These are phyloP conservation scores for Scytalidium sp. DNA, from an alignment of 2,329 filamentous ascomycete genomes.

Conservation along the genomic window DNA sequence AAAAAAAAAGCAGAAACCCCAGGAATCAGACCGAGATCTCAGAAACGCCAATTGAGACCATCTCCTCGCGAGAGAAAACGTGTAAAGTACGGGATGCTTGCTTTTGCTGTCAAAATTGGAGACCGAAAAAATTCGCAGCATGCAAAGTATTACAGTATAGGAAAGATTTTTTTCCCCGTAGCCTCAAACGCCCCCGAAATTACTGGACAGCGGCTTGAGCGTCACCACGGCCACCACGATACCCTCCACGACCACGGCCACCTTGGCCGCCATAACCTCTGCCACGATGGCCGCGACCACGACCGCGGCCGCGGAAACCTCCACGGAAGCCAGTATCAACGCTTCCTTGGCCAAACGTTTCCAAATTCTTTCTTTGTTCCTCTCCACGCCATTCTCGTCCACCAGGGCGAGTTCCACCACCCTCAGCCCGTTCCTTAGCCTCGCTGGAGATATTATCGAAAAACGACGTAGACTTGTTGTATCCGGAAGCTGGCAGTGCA, in stretches of 20 bases:
- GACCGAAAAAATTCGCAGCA: not conserved
- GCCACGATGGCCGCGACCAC: slow-evolving; percentile 53
- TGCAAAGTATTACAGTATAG: not conserved
- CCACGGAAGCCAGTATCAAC: slow-evolving; percentile 78
- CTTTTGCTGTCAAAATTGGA: not conserved
- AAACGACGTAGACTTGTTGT: slow-evolving; percentile 88
- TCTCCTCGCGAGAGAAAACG: not conserved
- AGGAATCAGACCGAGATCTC: not conserved
- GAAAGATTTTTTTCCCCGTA: too few relatives aligned
- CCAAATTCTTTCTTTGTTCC: slow-evolving; percentile 93
- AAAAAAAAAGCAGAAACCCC: not conserved
- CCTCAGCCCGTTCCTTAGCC: slow-evolving; percentile 80
- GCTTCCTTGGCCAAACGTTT: slow-evolving; percentile 95
- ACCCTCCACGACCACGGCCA: slow-evolving; percentile 37
- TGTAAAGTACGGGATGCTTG: not conserved
- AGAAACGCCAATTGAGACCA: not conserved
- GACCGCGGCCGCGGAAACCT: slow-evolving; percentile 75
- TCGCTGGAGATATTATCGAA: slow-evolving; percentile 99
- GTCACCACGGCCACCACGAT: slow-evolving; percentile 34
- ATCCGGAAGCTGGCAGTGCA: slow-evolving; percentile 53
- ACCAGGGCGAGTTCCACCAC: slow-evolving; percentile 62
- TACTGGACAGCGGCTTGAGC: not conserved
- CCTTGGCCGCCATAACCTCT: slow-evolving; percentile 20
- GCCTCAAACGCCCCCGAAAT: not conserved
- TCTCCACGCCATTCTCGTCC: slow-evolving; percentile 88